Conservation (phyloP, 768 basidiomycete genomes). For the Cytidiella melzeri region DNA sequence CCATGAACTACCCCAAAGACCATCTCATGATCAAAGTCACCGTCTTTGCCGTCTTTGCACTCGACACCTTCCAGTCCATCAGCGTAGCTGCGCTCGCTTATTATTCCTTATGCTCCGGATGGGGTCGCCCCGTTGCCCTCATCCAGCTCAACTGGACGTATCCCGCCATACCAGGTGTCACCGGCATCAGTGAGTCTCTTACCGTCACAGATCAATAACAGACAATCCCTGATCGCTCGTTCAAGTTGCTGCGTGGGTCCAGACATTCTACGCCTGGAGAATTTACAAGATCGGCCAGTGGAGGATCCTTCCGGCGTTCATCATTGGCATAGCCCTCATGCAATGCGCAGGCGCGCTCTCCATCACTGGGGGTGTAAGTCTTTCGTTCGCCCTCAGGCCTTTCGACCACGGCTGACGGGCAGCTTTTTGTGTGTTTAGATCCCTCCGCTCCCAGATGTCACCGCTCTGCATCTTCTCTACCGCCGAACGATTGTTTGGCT, state of each 20-base stretch:
- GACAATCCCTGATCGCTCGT: background rate
- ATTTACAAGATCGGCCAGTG: background rate
- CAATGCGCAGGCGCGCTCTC: background rate
- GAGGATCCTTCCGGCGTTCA: background rate
- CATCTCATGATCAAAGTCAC: background rate
- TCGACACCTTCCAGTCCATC: conserved; percentile 16
- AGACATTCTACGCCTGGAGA: background rate
- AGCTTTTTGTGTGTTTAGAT: background rate
- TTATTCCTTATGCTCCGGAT: conserved; percentile 21
- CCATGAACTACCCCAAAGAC: background rate
- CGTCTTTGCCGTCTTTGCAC: conserved; percentile 10
- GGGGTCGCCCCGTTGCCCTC: conserved; percentile 15
- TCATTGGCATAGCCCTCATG: background rate
- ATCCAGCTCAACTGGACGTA: background rate
- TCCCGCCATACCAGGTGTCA: background rate
- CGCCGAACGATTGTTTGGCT: conserved; percentile 19
- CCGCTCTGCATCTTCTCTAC: background rate
- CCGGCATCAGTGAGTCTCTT: conserved; percentile 4
- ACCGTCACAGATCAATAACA: background rate
- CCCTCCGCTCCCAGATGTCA: background rate
- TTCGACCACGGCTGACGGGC: background rate
- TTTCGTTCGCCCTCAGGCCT: background rate
- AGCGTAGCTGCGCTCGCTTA: conserved; percentile 20
- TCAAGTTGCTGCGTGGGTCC: background rate
- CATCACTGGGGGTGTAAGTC: background rate